Base-by-base conservation (phyloP, 805 yeast species). In the Wickerhamiella kurtzmanii region DNA sequence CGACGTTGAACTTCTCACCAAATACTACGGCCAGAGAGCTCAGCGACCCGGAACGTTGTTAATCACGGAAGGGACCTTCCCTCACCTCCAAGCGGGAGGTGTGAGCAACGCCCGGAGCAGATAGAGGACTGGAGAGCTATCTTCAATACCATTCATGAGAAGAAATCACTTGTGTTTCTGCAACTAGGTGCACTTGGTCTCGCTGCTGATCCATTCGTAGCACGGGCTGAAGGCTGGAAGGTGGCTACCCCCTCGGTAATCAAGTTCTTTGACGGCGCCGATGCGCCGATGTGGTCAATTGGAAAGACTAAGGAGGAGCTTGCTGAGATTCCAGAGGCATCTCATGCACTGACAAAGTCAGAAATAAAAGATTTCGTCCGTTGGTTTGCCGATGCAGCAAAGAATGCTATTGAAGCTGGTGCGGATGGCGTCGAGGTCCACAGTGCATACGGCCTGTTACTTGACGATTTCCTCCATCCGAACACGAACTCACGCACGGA, bases 341-440 rank as follows among this genome's bases (percentile, higher is more conserved):
- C 32, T 25, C 32, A 25, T 11, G 32, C 6, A 25, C 55, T 78
- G 56, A 67, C 72, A 2, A 52, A 43, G 2, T 63, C 56, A 2
- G 75, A 76, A 43, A 68, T 80, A 50, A 56, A 70, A 37, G 58
- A 61, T 1, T 48, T 70, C 28, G 66, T 73, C n/a, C 56, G 68
- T 28, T 63, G 63, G n/a, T 80, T 68, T 58, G 76, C 66, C 13
- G 53, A 54, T 1, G 79, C 80, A 17, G 79, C 82, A 1, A 63
- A 65, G 48, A 67, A 69, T 52, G 76, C 82, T 2, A 63, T 70
- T 35, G 67, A 64, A 3, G 70, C 77, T 9, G 76, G 78, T 0
- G 71, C 74, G 44, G 86, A 80, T 60, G 78, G 79, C 53, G 73
- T 81, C 38, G 84, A 78, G 56, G 64, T 79, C 50, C 83, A 80